These are phyloP conservation scores for Jaapia argillacea DNA, from an alignment of 768 basidiomycete species.

Conservation along the genomic window DNA sequence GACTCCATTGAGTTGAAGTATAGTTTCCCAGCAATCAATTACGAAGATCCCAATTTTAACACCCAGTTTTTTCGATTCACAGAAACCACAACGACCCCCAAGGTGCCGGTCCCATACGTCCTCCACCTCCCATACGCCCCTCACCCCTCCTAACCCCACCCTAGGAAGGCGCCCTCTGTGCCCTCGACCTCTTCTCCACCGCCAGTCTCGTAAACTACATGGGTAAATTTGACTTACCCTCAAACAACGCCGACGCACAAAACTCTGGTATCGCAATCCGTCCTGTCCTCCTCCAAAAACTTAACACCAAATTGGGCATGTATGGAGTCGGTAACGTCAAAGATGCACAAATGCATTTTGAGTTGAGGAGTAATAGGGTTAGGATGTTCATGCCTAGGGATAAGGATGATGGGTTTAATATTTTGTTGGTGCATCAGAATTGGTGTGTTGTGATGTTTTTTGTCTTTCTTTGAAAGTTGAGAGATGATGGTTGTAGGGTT, in stretches of 20 bases:
- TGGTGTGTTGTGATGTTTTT: conserved; percentile 60
- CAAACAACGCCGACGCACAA: conserved; percentile 55
- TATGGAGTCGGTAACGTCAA: conserved; percentile 97
- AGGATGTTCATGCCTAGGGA: conserved; percentile 94
- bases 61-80: conserved; percentile 98
- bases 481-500: too few relatives aligned
- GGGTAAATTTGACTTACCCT: conserved; percentile 87
- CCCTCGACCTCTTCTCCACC: conserved; percentile 90
- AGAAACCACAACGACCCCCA: conserved; percentile 99
- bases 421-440: conserved; percentile 92
- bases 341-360: conserved; percentile 94
- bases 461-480: too few relatives aligned
- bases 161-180: conserved; percentile 91
- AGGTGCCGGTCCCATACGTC: conserved; percentile 78
- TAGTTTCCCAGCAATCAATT: conserved; percentile 97
- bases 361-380: conserved; percentile 87
- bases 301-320: conserved; percentile 76
- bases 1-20: too few relatives aligned
- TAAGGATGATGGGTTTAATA: conserved; percentile 91
- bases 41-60: conserved; percentile 94
- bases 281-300: conserved; percentile 88
- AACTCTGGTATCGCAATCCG: conserved; percentile 74
- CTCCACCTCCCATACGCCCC: too few relatives aligned
- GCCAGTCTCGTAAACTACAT: conserved; percentile 95
- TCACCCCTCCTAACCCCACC: not conserved